Evolutionary conservation across 2,329 filamentous ascomycete species (phyloP).

Genomic region (Cryphonectria carpinicola): DNA sequence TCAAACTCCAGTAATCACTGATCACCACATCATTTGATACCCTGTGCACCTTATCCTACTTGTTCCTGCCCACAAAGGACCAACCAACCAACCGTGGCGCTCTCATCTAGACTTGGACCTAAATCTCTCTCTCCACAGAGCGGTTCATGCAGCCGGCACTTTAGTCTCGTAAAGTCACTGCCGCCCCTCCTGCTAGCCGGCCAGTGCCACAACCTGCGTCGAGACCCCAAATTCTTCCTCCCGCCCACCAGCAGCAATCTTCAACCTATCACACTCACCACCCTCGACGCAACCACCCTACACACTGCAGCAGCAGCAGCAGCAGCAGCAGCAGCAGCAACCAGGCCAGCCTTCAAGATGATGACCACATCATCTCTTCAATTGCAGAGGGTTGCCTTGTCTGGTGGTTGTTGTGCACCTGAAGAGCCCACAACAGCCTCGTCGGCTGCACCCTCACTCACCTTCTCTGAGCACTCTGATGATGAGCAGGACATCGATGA

Average conservation of each 20-base stretch:
- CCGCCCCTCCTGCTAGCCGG: slow-evolving; percentile 10
- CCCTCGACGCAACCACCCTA: background rate
- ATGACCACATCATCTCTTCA: slow-evolving; percentile 45
- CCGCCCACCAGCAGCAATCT: background rate
- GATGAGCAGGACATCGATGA: slow-evolving; percentile 60
- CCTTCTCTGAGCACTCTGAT: slow-evolving; percentile 61
- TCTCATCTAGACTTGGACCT: slow-evolving; percentile 12
- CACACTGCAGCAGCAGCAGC: background rate
- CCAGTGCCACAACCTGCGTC: slow-evolving; percentile 27
- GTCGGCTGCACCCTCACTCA: slow-evolving; percentile 64
- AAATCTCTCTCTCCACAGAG: slow-evolving; percentile 4
- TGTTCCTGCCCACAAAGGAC: background rate
- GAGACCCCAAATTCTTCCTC: slow-evolving; percentile 11
- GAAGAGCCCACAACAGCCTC: slow-evolving; percentile 47
- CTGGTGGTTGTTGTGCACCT: slow-evolving; percentile 34
- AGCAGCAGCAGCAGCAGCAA: slow-evolving; percentile 29
- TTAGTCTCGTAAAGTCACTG: slow-evolving; percentile 23
- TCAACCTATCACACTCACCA: background rate
- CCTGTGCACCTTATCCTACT: background rate
- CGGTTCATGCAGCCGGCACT: slow-evolving; percentile 18
- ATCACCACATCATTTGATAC: background rate
- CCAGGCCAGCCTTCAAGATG: slow-evolving; percentile 38
- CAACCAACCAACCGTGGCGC: slow-evolving; percentile 21
- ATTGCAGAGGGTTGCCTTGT: slow-evolving; percentile 37
- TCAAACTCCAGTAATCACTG: background rate